Evolutionary conservation across 148 eudicot genomes (phyloP).

Genomic region (Amaranthus cruentus): DNA sequence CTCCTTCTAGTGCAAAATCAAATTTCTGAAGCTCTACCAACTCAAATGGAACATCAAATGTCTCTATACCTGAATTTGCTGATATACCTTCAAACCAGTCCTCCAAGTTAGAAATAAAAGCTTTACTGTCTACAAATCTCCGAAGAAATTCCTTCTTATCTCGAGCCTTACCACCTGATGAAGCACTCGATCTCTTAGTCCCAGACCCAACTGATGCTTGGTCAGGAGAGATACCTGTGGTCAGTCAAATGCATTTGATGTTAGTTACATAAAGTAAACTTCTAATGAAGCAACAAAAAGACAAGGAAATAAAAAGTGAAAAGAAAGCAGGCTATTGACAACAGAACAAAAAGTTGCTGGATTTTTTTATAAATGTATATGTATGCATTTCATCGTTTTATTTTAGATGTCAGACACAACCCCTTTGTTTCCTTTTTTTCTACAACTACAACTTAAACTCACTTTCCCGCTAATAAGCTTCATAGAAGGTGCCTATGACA

Average conservation of each 20-base stretch:
- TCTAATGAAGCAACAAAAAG: neutral
- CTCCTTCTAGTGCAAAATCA: constrained; percentile 89
- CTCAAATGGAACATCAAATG: constrained; percentile 82
- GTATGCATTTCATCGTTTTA: too few species aligned
- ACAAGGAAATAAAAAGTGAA: neutral
- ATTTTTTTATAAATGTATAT: too few species aligned
- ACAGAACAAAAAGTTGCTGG: neutral
- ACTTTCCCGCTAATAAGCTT: too few species aligned
- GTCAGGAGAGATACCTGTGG: constrained; percentile 72
- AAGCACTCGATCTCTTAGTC: constrained; percentile 66
- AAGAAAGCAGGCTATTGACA: neutral
- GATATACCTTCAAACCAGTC: constrained; percentile 66
- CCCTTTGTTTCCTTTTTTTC: too few species aligned
- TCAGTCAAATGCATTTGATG: constrained; percentile 7
- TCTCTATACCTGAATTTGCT: constrained; percentile 36
- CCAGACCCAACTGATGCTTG: constrained; percentile 74
- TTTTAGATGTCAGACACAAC: too few species aligned
- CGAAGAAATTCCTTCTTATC: constrained; percentile 71
- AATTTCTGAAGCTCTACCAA: constrained; percentile 84
- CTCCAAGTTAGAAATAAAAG: constrained; percentile 46
- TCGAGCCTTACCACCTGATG: constrained; percentile 59
- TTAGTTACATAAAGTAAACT: neutral
- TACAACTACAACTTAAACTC: too few species aligned
- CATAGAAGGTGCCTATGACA: too few species aligned
- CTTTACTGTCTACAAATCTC: constrained; percentile 67